Base-by-base conservation (phyloP, 169 alveolate genomes). In the Perkinsus chesapeaki region DNA sequence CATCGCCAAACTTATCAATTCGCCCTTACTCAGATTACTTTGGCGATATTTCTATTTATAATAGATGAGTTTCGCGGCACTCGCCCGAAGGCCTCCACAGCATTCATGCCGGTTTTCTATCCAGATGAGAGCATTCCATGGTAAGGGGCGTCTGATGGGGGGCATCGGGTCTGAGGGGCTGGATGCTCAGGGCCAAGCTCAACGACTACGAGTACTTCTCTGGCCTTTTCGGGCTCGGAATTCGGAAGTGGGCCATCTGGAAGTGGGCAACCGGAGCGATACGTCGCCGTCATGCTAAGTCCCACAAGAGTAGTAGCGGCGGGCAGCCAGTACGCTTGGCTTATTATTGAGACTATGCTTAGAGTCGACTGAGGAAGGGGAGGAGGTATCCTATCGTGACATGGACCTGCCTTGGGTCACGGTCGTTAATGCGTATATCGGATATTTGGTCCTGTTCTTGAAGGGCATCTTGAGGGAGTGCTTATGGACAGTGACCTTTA, bases 21-120 rank as follows among this genome's bases (percentile, higher is more conserved):
- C 82, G 82, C 12, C 31, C 82, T 34, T 60, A 34, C 3, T 60
- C 82, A 60, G 82, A 60, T 60, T 34, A 34, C 37, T 5, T 16
- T 60, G 82, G 82, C 82, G 7, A 60, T 60, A 60, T 60, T 27
- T 34, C 82, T 60, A 9, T 60, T 60, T 16, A 34, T 60, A 34
- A 23, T 60, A 20, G 82, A 60, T 34, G 82, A 60, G 27, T 60
- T 60, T 34, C 82, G 82, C 82, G 82, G 82, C 31, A 60, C 82
- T 34, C 12, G 82, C 7, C 82, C 82, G 82, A 60, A 60, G 82
- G 82, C 82, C 23, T 60, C 82, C 37, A 34, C 82, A 23, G 82
- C 82, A 34, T 60, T 60, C 82, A 60, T 60, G 82, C 82, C 82
- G 82, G 82, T 60, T 60, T 60, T 60, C 82, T 60, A 60, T 60